A percentile compares a stretch with the other conserved stretches of the same genome.
phyloP scores from a whole-genome alignment of 768 basidiomycete species.

The Mycena albidolilacea region DNA sequence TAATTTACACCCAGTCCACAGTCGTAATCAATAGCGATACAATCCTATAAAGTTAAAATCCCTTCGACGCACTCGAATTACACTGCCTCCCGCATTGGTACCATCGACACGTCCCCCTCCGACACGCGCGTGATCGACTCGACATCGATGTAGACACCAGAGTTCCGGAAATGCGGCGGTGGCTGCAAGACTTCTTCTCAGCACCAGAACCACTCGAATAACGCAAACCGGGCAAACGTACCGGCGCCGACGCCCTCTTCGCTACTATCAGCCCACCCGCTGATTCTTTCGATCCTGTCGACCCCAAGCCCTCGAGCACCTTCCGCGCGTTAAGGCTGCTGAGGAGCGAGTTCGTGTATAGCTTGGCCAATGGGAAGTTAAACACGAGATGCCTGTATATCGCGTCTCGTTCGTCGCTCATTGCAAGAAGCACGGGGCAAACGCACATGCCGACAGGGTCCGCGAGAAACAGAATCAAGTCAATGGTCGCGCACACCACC shows the following conservation, averaged over 20 bases:
- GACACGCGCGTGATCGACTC: conserved; percentile 15
- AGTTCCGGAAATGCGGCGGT: conserved; percentile 2
- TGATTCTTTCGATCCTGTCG: conserved; percentile 7
- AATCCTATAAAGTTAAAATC: not conserved
- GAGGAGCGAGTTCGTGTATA: conserved; percentile 57
- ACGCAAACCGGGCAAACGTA: not conserved
- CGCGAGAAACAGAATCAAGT: conserved; percentile 51
- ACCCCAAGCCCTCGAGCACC: not conserved
- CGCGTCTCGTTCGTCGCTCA: not conserved
- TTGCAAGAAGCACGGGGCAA: not conserved
- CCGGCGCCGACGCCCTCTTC: conserved; percentile 15
- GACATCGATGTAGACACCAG: conserved; percentile 18
- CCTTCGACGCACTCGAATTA: not conserved
- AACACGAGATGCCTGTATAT: conserved; percentile 48
- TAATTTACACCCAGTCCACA: not conserved
- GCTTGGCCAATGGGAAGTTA: conserved; percentile 53
- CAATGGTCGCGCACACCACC: conserved; percentile 49
- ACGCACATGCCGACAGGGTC: conserved; percentile 33
- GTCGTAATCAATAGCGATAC: conserved; percentile 6
- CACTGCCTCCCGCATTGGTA: not conserved
- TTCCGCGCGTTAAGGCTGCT: conserved; percentile 53
- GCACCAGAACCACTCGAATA: not conserved
- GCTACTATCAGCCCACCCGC: conserved; percentile 6
- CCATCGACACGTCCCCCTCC: not conserved
- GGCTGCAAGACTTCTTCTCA: conserved; percentile 7